Evolutionary conservation across 305 asterid genomes (phyloP).

Genomic region (Fraxinus ornus): DNA sequence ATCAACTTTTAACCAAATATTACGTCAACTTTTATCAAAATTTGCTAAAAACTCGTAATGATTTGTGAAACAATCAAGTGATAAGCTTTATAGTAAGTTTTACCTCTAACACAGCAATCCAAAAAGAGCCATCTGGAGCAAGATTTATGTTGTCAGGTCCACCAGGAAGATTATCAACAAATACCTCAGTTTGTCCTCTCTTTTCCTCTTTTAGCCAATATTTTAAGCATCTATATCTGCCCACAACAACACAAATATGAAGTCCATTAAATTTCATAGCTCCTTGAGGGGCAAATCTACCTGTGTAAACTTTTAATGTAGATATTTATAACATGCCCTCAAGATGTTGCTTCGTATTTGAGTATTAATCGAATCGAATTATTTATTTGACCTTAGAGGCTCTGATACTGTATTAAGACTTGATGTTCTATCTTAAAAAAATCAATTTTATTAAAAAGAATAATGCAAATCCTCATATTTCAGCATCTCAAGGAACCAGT

Average conservation of each 20-base stretch:
- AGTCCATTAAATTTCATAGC: background rate
- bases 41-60: background rate
- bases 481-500: background rate
- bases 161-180: conserved; percentile 61
- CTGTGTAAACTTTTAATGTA: background rate
- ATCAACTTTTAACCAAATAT: too few species aligned
- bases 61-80: background rate
- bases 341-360: background rate
- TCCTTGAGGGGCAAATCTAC: background rate
- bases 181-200: conserved; percentile 56
- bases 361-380: background rate
- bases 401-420: too few species aligned
- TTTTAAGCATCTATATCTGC: conserved; percentile 64
- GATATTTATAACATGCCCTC: background rate
- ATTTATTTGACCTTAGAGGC: background rate
- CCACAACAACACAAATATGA: background rate
- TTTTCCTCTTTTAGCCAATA: conserved; percentile 57
- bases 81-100: background rate
- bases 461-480: background rate
- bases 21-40: background rate
- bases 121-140: conserved; percentile 76
- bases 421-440: too few species aligned
- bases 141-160: conserved; percentile 72
- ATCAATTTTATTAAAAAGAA: background rate
- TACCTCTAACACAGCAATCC: conserved; percentile 72